Evolutionary conservation across 2,329 filamentous ascomycete species (phyloP), one percentile per base, ranked within the genome.

Genomic region (Fusarium graminum): DNA sequence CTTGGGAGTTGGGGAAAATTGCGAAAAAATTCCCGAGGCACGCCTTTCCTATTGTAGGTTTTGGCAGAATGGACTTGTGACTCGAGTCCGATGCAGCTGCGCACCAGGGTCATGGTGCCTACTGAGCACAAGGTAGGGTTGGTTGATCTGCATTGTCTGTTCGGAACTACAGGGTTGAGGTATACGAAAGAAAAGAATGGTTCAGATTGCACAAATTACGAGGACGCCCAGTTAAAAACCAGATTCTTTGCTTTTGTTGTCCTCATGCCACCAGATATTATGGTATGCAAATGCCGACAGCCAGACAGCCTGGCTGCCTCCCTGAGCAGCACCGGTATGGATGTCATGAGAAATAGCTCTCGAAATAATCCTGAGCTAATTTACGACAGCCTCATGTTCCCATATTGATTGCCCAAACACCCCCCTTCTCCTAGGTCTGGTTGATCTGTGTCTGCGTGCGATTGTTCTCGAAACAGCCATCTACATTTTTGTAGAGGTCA

Each of bases 21-120:
- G 43, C 50, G 53, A 70, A 72, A 70, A 72, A 72, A 60, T 65
- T 38, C 47, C 69, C 69, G 69, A 66, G 43, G 46, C 55, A 57
- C 69, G 56, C 57, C 47, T 59, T 58, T 32, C 53, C 59, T 47
- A 36, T 51, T 66, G 26, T 40, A 41, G 39, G n/a, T 16, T 34
- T 22, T 47, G 46, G 40, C 52, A 44, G 28, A 41, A 54, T 46
- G 49, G 49, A 50, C 42, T 22, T 47, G 56, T 41, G 51, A 58
- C 46, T 41, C 41, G 25, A 52, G 30, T 29, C 49, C 52, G 51
- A 46, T 53, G 61, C 57, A 63, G 40, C 42, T 40, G 32, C 47
- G 16, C 10, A 16, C 8, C 8, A 36, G 34, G 34, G 34, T 6
- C 16, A 6, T 36, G 16, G 32, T n/a, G 34, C 34, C 34, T n/a